Base-by-base conservation (phyloP, 495 filamentous ascomycete genomes). In the Opeltia flavorubescens region DNA sequence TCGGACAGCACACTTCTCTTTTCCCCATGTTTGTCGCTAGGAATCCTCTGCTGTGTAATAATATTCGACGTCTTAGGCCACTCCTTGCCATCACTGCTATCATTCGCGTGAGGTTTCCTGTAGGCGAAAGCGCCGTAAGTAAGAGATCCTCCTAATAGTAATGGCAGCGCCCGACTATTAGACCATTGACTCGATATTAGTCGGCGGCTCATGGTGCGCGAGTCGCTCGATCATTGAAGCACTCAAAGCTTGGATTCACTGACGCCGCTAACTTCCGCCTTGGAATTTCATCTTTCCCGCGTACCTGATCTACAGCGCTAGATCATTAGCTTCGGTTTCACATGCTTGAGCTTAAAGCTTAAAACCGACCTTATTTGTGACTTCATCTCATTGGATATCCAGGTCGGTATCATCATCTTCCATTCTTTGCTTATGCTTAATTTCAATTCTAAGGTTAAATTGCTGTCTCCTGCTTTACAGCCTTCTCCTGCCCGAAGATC, bases 11-110 rank as follows among this genome's bases (percentile, higher is more conserved):
- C 17, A 4, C 27, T 43, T 35, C 13, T 25, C 27, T 23, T 27
- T 26, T 13, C 8, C 29, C n/a, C n/a, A 25, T 43, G 11, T 17
- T 31, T 18, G 13, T 31, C 43, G 34, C 18, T 30, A 46, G 12
- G 27, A 21, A 18, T 27, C 21, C 15, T 5, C 13, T 29, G 8
- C 20, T 20, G 43, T 15, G 43, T 44, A 17, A 29, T 17, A 11
- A 44, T 18, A 15, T 31, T 17, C 18, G 34, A 13, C n/a, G 36
- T 33, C 13, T 28, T 35, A 4, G 52, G 48, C 52, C 52, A 55
- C 49, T 35, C n/a, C 33, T 38, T 24, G 21, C 28, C 18, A 17
- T 18, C 45, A 24, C 41, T 38, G 31, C 51, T 50, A 31, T 55
- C 52, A 21, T 47, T 54, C 7, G 25, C n/a, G 18, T 29, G 6